Evolutionary conservation across 306 rosid species (phyloP).

Genomic region (Coriaria nepalensis): DNA sequence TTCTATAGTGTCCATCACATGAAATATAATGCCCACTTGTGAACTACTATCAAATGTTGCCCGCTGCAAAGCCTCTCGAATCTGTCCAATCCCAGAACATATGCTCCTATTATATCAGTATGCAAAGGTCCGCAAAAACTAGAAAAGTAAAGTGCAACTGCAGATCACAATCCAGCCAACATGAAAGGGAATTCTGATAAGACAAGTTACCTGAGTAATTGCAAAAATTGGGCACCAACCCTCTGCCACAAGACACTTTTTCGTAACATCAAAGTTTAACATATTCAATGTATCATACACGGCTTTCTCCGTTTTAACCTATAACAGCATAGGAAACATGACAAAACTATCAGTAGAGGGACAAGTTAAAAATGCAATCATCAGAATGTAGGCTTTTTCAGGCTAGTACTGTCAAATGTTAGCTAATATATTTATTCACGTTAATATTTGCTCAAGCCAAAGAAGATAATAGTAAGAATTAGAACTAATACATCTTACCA

Average conservation of each 20-base stretch:
- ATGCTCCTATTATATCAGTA: background rate
- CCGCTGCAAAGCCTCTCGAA: slow-evolving; percentile 85
- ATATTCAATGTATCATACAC: slow-evolving; percentile 88
- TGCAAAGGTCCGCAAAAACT: slow-evolving; percentile 5
- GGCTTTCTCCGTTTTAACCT: slow-evolving; percentile 98
- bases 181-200: background rate
- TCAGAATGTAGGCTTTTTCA: no score
- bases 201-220: slow-evolving; percentile 48
- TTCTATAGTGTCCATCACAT: slow-evolving; percentile 71
- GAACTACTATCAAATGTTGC: slow-evolving; percentile 98
- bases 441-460: background rate
- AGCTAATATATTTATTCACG: background rate
- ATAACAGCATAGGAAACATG: slow-evolving; percentile 28
- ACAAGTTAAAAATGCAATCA: no score
- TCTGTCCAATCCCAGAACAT: slow-evolving; percentile 34
- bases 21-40: slow-evolving; percentile 92
- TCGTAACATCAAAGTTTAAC: slow-evolving; percentile 95
- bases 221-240: slow-evolving; percentile 98
- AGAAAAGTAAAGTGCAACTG: slow-evolving; percentile 2
- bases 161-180: slow-evolving; percentile 2
- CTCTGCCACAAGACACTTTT: slow-evolving; percentile 98
- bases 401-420: no score
- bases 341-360: slow-evolving; percentile 14
- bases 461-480: background rate
- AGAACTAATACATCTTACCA: slow-evolving; percentile 34